Base-by-base conservation (phyloP, 495 filamentous ascomycete genomes). In the Aspergillus saccharolyticus region DNA sequence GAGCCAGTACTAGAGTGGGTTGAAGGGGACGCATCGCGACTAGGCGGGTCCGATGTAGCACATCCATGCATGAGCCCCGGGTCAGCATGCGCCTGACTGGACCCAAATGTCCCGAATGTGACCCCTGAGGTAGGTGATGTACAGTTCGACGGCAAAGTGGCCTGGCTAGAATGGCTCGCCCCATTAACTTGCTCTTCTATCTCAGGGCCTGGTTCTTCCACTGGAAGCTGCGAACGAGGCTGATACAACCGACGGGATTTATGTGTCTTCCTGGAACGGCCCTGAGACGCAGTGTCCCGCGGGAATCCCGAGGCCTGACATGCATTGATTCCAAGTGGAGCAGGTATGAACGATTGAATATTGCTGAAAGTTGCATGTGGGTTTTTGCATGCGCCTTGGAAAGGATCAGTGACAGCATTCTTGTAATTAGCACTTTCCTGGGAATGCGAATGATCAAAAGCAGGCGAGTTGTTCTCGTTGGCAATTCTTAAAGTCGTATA, bases 201-300 rank as follows among this genome's bases (percentile, higher is more conserved):
- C 4, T 61, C 58, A 17, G 22, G 22, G 19, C 39, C 50, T 18
- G 24, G 14, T 1, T 59, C 48, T 2, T 44, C 43, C 22, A 46
- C 43, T 15, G 46, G 28, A 18, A 44, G 33, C 42, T 62, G 61
- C 7, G 62, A 54, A 3, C 63, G 63, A 5, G 60, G 52, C 49
- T 66, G 56, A 48, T 65, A 69, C 47, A 69, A 44, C 28, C 62
- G 62, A 20, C 66, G 66, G n/a, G 63, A 63, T 46, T 53, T 65
- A 28, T 55, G 57, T 0, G 42, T 20, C 21, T 53, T 65, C 55
- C 53, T 65, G 49, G 56, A 56, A 18, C 61, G 64, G n/a, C 17
- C 22, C 24, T 50, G 47, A 50, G 47, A 28, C 9, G 25, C 25
- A 28, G 25, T 9, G 9, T 28, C 25, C 25, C 25, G 17, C 15